Evolutionary conservation across 306 rosid species (phyloP), one percentile per base, ranked within the genome.

Genomic region (Biancaea sappan): DNA sequence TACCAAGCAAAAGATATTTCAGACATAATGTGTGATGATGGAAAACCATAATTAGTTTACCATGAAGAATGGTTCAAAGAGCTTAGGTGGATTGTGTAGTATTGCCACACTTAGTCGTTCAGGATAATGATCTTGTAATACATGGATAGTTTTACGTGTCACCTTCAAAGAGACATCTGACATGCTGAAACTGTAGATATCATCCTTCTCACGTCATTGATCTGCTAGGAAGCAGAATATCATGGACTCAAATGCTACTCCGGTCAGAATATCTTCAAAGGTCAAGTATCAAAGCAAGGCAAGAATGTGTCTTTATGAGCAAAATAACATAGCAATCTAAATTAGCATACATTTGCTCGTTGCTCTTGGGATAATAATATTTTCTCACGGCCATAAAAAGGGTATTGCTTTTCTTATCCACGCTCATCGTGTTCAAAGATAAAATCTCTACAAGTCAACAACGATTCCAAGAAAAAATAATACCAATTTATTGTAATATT

Each of bases 31-130:
- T 46, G 25, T 22, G 50, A 52, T 28, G 46, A n/a, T 3, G 29
- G 31, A 67, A 66, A 66, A 50, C 14, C 4, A 22, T 11, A 11
- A 15, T 34, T 47, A 70, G 52, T 59, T 60, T 87, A 94, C 97
- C 94, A 35, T 88, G 82, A 77, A 94, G 80, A 94, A 94, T 62
- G 97, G 93, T 66, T 94, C 97, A 24, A 94, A 94, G 86, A 91
- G 83, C 82, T 91, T 90, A 5, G 96, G 97, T 16, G 96, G 88
- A 75, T 88, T 88, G 81, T 88, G 92, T 48, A 94, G 88, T 79
- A 94, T 83, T 62, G 98, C 97, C 70, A 94, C 72, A 66, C 96
- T 93, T 53, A 91, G 87, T 74, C 93, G 90, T 71, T 94, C 98
- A 8, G 98, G 98, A 82, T 94, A 92, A 48, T 84, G 92, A 12